phyloP scores from a whole-genome alignment of 352 stramenopile species.

The Nannochloropsis limnetica region DNA sequence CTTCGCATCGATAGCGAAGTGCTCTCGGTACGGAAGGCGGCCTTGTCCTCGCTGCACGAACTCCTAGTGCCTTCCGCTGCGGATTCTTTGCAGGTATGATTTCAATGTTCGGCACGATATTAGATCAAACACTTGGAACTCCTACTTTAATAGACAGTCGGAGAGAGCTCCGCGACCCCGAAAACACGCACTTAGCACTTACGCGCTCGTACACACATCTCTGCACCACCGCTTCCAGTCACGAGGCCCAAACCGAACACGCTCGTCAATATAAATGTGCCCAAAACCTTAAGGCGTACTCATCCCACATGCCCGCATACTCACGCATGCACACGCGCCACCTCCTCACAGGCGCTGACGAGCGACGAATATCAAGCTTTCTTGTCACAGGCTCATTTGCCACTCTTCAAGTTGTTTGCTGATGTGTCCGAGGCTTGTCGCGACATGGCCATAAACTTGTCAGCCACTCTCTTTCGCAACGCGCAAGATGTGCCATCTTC shows the following conservation, averaged over 20 bases:
- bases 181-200: background rate
- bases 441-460: background rate
- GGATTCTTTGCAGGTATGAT: background rate
- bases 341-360: background rate
- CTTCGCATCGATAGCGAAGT: slow-evolving; percentile 6
- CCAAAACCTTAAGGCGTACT: background rate
- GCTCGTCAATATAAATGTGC: background rate
- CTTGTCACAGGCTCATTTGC: background rate
- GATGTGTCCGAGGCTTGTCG: slow-evolving; percentile 24
- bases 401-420: slow-evolving; percentile 20
- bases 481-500: background rate
- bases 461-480: background rate
- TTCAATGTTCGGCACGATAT: background rate
- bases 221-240: background rate
- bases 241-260: background rate
- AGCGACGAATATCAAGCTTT: background rate
- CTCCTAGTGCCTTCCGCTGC: background rate
- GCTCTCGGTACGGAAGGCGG: background rate
- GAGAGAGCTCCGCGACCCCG: background rate
- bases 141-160: background rate
- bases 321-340: background rate
- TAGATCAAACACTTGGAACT: background rate
- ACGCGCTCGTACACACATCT: background rate
- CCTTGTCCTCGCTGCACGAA: background rate
- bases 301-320: background rate